Evolutionary conservation across 1,284 basidiomycete genomes (phyloP), one percentile per base, ranked within the genome.

Genomic region (Moniliella sp.): DNA sequence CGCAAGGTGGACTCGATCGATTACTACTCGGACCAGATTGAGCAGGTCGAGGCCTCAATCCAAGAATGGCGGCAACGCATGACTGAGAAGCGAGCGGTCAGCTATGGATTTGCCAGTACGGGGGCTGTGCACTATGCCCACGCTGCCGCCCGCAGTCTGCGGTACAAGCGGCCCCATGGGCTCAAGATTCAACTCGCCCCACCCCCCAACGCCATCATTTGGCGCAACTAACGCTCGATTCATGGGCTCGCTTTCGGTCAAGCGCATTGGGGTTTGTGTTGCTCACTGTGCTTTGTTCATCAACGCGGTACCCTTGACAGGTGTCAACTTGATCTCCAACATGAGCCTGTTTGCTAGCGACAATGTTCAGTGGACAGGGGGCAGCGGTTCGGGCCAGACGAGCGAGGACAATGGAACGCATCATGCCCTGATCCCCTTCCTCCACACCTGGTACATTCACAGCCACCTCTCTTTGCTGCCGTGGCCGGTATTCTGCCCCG

Each of bases 1-100:
- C 75, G 71, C 55, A 72, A 67, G 42, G 66, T 67, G 18, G 48
- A 64, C 38, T 47, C 42, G 9, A 45, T 57, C 30, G 43, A 42
- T 28, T 42, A 57, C 36, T 50, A 52, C 33, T 42, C 48, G 15
- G 35, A 35, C 4, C 48, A 53, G 36, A 53, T 59, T 37, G 39
- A 46, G 21, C 35, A 35, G 10, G 32, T 51, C 27, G 50, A 59
- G 31, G 36, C 39, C 2, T 41, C 50, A 27, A 48, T 80, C 80
- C 34, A 37, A 10, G 31, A 41, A 10, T 46, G 45, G 35, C 37
- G 54, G n/a, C 42, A 55, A 13, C 46, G 48, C 11, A 45, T 49
- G 12, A 37, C 35, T 11, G 34, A 54, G 2, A 44, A 43, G 34
- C 32, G 44, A 34, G 48, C 56, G 1, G 43, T 53, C 27, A 47